Conservation (phyloP, 169 alveolate species). For the Plasmodium cynomolgi region DNA sequence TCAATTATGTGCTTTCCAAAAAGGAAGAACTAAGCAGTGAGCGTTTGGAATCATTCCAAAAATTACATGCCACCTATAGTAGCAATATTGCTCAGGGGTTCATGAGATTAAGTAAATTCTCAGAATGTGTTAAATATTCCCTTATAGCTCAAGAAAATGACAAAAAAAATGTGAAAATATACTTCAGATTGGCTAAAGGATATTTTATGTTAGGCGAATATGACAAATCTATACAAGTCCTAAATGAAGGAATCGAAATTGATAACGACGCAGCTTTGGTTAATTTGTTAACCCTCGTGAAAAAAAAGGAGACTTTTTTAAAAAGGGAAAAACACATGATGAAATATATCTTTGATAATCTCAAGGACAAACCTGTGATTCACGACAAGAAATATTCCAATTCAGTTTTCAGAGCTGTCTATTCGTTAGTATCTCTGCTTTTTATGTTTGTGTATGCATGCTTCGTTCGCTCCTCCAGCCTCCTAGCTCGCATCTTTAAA, state of each 20-base stretch:
- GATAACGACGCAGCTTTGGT: conserved; percentile 40
- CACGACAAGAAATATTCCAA: conserved; percentile 4
- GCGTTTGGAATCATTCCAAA: conserved; percentile 19
- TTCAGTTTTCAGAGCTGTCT: conserved; percentile 6
- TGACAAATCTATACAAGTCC: conserved; percentile 44
- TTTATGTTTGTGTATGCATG: conserved; percentile 12
- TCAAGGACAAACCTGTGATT: conserved; percentile 49
- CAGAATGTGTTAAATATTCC: conserved; percentile 72
- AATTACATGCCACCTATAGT: conserved; percentile 54
- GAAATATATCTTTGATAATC: conserved; percentile 63
- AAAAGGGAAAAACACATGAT: conserved; percentile 68
- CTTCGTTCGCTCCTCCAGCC: not conserved
- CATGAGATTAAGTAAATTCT: conserved; percentile 52
- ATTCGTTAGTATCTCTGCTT: conserved; percentile 11
- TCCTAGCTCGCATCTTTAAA: not conserved
- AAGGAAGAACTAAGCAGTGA: conserved; percentile 54
- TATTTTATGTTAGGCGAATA: conserved; percentile 73
- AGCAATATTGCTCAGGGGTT: conserved; percentile 74
- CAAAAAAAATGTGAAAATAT: conserved; percentile 41
- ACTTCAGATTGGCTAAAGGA: conserved; percentile 67
- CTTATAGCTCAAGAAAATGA: conserved; percentile 64
- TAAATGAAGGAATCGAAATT: conserved; percentile 72
- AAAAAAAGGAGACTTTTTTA: conserved; percentile 46
- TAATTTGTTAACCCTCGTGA: conserved; percentile 48
- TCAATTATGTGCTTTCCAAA: conserved; percentile 67